Percentiles rank a stretch among this genome's conserved stretches.
Conservation (phyloP, 2,329 filamentous ascomycete genomes). For the Trichoderma endophyticum region DNA sequence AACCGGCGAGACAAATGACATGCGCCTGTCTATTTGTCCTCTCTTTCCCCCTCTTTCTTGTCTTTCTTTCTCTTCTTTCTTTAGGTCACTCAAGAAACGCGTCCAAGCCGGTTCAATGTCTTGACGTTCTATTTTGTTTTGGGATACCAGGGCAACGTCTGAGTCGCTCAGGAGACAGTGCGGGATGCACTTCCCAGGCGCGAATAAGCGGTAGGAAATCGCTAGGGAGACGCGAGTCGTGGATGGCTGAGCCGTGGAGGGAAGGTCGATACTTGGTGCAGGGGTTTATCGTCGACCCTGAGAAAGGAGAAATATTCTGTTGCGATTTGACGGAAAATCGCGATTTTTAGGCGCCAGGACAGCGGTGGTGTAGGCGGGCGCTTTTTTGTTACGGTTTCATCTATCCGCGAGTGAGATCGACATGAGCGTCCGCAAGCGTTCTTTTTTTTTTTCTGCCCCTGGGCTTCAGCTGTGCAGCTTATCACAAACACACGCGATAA, state of each 20-base stretch:
- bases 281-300: neutral
- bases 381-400: slow-evolving; percentile 11
- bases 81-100: neutral
- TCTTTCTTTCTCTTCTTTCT: neutral
- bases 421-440: neutral
- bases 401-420: slow-evolving; percentile 9
- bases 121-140: neutral
- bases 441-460: neutral
- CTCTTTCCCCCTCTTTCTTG: neutral
- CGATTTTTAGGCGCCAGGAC: neutral
- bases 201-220: slow-evolving; percentile 1
- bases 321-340: neutral
- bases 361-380: slow-evolving; percentile 1
- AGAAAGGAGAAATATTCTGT: neutral
- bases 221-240: slow-evolving; percentile 9
- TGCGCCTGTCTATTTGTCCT: neutral
- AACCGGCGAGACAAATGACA: slow-evolving; percentile 10
- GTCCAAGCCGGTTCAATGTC: neutral
- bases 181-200: slow-evolving; percentile 3
- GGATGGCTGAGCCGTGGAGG: neutral
- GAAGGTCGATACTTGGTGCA: neutral
- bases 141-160: neutral
- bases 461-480: slow-evolving; percentile 6
- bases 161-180: slow-evolving; percentile 7
- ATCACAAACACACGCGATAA: neutral